Base-by-base conservation (phyloP, 257 asterid species). In the Handroanthus guayacan region DNA sequence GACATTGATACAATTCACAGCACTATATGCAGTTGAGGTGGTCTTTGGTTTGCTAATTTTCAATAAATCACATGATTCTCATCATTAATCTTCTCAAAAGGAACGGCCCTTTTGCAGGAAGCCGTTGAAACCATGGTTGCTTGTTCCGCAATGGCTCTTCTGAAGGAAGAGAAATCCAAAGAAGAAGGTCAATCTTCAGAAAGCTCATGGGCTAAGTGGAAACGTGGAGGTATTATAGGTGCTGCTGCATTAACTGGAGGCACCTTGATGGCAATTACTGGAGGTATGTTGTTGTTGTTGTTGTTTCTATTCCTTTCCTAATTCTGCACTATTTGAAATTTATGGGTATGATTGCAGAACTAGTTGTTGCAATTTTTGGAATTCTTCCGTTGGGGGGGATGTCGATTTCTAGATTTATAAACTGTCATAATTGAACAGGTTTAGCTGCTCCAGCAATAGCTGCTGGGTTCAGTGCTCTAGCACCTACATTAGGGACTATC, bases 361-460 rank as follows among this genome's bases (percentile, higher is more conserved):
- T 34, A 0, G 43, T 31, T 7, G 36, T 31, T 48, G 56, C 54
- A 56, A 39, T 16, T 14, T 38, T 47, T 68, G 14, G 25, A 16
- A 52, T 17, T 62, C 13, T 67, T 62, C 5, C 52, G 62, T 45
- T 58, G 75, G 62, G 69, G 80, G 81, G 84, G 68, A 31, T 55
- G 48, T 79, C 57, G 41, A 39, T 11, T 20, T 76, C 31, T n/a
- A 20, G 41, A 17, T 58, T 45, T 44, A 31, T 8, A 34, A 63
- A 43, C 9, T 9, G 39, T 57, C 54, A 18, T 38, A 3, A 55
- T 48, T 43, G 18, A 70, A 67, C 80, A 86, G 90, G 99, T 81
- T 89, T 95, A 84, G 99, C 99, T 79, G 98, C 98, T 68, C 99
- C 99, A 55, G 99, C 99, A 78, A 90, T 95, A 75, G 98, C 99